A percentile compares a stretch with the other conserved stretches of the same genome.
phyloP scores from a whole-genome alignment of 805 yeast genomes.

The Candida broadrunensis region DNA sequence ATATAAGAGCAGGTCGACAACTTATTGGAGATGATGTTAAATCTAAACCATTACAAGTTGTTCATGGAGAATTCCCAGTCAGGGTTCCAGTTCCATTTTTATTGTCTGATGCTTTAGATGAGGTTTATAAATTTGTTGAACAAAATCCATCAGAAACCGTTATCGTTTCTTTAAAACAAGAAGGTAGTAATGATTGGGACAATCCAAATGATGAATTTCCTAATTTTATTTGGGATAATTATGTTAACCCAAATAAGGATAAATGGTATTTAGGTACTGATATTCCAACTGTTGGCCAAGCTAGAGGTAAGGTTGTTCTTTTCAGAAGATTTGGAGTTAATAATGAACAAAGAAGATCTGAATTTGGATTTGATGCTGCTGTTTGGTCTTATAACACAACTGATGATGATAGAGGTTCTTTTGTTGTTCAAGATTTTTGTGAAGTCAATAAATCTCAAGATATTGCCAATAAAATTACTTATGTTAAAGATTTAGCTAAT shows the following conservation, averaged over 20 bases:
- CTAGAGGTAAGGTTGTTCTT: constrained; percentile 63
- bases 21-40: constrained; percentile 50
- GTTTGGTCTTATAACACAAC: constrained; percentile 66
- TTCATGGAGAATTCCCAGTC: constrained; percentile 77
- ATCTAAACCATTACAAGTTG: constrained; percentile 57
- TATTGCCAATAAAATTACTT: constrained; percentile 53
- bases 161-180: constrained; percentile 68
- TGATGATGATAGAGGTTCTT: constrained; percentile 59
- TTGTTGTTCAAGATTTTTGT: constrained; percentile 73
- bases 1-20: constrained; percentile 60
- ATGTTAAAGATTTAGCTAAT: constrained; percentile 53
- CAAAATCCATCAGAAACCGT: constrained; percentile 57
- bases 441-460: constrained; percentile 54
- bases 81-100: constrained; percentile 54
- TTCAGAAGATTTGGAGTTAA: constrained; percentile 71
- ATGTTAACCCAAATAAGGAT: constrained; percentile 46
- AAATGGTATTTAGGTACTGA: constrained; percentile 58
- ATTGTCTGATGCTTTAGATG: constrained; percentile 50
- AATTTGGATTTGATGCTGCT: constrained; percentile 66
- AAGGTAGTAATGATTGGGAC: constrained; percentile 68
- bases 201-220: constrained; percentile 63
- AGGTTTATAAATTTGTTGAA: constrained; percentile 56
- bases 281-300: constrained; percentile 59
- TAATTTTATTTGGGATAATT: constrained; percentile 56
- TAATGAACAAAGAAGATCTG: constrained; percentile 36